phyloP scores from a whole-genome alignment of 2,329 filamentous ascomycete genomes.

The Aschersonia sp. region DNA sequence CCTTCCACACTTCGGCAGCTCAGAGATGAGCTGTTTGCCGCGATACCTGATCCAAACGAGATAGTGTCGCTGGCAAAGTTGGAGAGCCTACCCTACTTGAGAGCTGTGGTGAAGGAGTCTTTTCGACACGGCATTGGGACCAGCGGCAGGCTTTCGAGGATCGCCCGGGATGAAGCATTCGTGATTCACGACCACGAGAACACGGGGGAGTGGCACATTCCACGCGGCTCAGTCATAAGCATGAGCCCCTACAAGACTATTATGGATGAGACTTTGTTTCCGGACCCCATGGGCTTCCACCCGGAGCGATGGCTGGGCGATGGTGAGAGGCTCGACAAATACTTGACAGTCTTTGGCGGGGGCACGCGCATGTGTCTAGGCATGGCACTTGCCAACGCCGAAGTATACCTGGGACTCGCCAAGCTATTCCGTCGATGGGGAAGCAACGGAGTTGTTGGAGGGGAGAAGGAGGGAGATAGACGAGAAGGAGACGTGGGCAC shows the following conservation, averaged over 20 bases:
- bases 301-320: conserved; percentile 22
- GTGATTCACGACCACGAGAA: conserved; percentile 13
- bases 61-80: conserved; percentile 13
- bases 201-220: conserved; percentile 14
- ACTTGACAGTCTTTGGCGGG: conserved; percentile 19
- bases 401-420: conserved; percentile 21
- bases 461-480: conserved; percentile 15
- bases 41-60: conserved; percentile 16
- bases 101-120: conserved; percentile 35
- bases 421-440: conserved; percentile 23
- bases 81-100: conserved; percentile 26
- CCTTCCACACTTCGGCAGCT: conserved; percentile 15
- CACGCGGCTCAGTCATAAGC: conserved; percentile 18
- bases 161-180: conserved; percentile 24
- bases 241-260: conserved; percentile 22
- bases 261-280: conserved; percentile 17
- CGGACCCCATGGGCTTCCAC: conserved; percentile 16
- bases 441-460: conserved; percentile 15
- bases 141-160: conserved; percentile 30
- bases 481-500: conserved; percentile 18
- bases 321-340: conserved; percentile 15
- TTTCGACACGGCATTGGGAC: conserved; percentile 32
- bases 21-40: conserved; percentile 20
- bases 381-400: conserved; percentile 21
- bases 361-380: conserved; percentile 21